Evolutionary conservation across 164 flowering plant genomes (phyloP), one percentile per base, ranked within the genome.

Genomic region (Umbellularia californica): DNA sequence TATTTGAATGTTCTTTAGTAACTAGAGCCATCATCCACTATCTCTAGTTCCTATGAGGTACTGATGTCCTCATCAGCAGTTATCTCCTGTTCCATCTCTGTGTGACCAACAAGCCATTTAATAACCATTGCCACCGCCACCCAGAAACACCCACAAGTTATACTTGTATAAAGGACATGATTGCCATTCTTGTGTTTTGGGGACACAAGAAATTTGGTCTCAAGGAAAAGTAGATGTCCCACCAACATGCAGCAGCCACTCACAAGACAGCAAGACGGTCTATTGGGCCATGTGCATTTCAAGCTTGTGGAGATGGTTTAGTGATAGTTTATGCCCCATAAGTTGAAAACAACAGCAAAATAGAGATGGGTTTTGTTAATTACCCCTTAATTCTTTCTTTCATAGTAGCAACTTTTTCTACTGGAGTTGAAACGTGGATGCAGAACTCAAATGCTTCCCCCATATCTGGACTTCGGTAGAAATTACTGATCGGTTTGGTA

Each of bases 401-500:
- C 85, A 88, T 80, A 5, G 70, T 6, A 19, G 83, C 77, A 24
- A 89, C 75, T 80, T 88, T 89, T 25, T 87, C 86, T 15, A 60
- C 50, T 58, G 93, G 86, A 76, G 93, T 89, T 0, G 89, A 76
- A 70, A 87, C 70, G 58, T 88, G 88, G 63, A 89, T 60, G 68
- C 83, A 82, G 76, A 88, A 88, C 24, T 88, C 91, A 67, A 89
- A 72, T 22, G 80, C 66, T 67, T 89, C 93, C 9, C 79, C 82
- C 87, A 83, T 86, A 68, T 86, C 86, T 3, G 88, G 86, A 79
- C 93, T 89, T 6, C 91, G 83, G 55, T 83, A 76, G 79, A 70
- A 84, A 71, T 89, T 89, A 50, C 84, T 77, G 52, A 89, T 87
- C 14, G 91, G 83, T 73, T 83, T 82, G 7, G 83, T 87, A 17